phyloP scores from a whole-genome alignment of 2,329 filamentous ascomycete genomes.

The Cladosporium cucumerinum region DNA sequence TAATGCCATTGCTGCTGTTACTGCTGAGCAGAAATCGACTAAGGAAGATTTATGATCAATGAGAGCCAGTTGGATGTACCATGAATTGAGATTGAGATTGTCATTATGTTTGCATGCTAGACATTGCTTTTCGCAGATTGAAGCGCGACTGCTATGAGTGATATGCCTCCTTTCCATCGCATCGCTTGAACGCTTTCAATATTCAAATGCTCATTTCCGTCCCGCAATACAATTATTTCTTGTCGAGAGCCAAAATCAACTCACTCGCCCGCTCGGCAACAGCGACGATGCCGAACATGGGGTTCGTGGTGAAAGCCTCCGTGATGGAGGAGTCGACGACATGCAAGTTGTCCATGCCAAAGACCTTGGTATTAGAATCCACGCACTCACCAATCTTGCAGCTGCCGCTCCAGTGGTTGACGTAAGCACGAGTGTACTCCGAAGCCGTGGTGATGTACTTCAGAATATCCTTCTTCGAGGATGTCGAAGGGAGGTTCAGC shows the following conservation, averaged over 20 bases:
- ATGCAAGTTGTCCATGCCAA: conserved; percentile 50
- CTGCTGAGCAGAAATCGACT: neutral
- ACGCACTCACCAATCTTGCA: conserved; percentile 52
- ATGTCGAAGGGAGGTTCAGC: conserved; percentile 47
- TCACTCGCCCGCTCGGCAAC: conserved; percentile 52
- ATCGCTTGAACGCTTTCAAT: conserved; percentile 1
- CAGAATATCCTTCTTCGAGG: conserved; percentile 48
- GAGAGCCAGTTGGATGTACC: neutral
- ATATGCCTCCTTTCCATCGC: neutral
- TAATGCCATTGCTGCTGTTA: conserved; percentile 32
- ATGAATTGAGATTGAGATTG: neutral
- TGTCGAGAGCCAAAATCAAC: conserved; percentile 41
- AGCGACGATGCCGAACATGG: conserved; percentile 55
- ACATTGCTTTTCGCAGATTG: neutral
- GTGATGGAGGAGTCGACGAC: conserved; percentile 53
- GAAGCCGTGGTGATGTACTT: conserved; percentile 50
- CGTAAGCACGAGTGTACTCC: conserved; percentile 48
- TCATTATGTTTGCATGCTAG: neutral
- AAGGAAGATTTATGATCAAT: neutral
- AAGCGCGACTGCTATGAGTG: neutral
- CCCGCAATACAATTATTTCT: neutral
- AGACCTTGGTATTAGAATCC: conserved; percentile 46
- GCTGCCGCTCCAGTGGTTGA: conserved; percentile 54
- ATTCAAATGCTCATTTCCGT: neutral
- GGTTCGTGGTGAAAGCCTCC: conserved; percentile 52